Percentiles rank a stretch among this genome's conserved stretches.
phyloP scores from a whole-genome alignment of 192 early-diverging fungal species.

The Paraglomus brasilianum region DNA sequence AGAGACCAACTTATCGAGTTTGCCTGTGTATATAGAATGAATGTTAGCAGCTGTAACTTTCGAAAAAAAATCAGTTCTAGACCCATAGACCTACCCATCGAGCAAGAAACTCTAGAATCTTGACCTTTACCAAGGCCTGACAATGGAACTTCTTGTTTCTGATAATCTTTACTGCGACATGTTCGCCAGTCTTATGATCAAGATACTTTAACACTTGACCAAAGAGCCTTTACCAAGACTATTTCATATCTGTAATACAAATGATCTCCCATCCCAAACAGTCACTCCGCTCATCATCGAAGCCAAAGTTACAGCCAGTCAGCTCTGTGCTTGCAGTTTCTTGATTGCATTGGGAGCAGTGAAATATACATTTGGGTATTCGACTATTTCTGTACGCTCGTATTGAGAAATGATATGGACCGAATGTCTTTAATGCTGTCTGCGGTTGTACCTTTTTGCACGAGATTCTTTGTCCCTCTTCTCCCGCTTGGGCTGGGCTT shows the following conservation, averaged over 20 bases:
- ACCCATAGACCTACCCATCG: constrained; percentile 58
- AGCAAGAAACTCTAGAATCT: constrained; percentile 84
- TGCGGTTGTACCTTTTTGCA: constrained; percentile 38
- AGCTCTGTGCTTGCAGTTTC: constrained; percentile 58
- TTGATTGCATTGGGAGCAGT: constrained; percentile 75
- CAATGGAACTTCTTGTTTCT: constrained; percentile 96
- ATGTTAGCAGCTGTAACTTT: not conserved
- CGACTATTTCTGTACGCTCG: constrained; percentile 85
- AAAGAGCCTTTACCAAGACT: constrained; percentile 84
- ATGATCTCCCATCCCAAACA: constrained; percentile 91
- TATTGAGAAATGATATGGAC: constrained; percentile 75
- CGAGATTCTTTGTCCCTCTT: not conserved
- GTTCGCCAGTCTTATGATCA: constrained; percentile 87
- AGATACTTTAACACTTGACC: constrained; percentile 93
- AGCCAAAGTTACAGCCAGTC: constrained; percentile 58
- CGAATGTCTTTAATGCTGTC: constrained; percentile 64
- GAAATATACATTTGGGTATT: constrained; percentile 84
- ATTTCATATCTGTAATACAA: constrained; percentile 93
- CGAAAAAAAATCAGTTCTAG: too few relatives aligned
- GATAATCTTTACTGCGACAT: constrained; percentile 93
- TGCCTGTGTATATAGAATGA: too few relatives aligned
- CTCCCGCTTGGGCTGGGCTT: constrained; percentile 6
- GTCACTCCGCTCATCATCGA: constrained; percentile 94
- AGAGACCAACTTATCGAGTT: too few relatives aligned
- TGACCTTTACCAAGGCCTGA: constrained; percentile 93